Evolutionary conservation across 352 stramenopile genomes (phyloP), one percentile per base, ranked within the genome.

Genomic region (Globisporangium iwayamae): DNA sequence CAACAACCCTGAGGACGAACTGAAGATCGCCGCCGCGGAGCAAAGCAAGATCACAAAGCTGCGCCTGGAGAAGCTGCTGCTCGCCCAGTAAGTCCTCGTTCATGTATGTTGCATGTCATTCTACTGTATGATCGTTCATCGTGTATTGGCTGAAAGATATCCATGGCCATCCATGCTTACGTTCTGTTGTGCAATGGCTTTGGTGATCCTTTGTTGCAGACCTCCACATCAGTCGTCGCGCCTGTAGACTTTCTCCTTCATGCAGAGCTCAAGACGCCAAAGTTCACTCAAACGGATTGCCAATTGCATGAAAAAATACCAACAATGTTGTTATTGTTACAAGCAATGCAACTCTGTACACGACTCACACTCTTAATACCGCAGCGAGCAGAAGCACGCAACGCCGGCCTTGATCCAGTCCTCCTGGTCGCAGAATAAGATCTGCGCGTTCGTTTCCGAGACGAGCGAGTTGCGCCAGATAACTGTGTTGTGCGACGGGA

Each of bases 391-490:
- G 63, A 98, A 98, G 59, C 82, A 87, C n/a, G 91, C 93, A 13
- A 98, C 93, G 32, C 93, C 93, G 8, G 89, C 93, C 68, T 97
- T 97, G 69, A 98, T 97, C 85, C 91, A 98, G 60, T 91, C 89
- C 61, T 96, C 86, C 65, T 96, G 86, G 67, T 98, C 93, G 1
- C 77, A 85, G 57, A 92, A 87, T 20, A 85, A 76, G 28, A 90
- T 89, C 46, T 86, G 82, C 28, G 89, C 67, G 68, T 96, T 96
- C 32, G 89, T 96, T 71, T 96, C 88, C 9, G 86, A 95, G n/a
- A 96, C 89, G 50, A 96, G 78, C 56, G 74, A 89, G 62, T 88
- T 92, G 53, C 87, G 83, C 70, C 67, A 88, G 77, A 78, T 85
- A 53, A 69, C 88, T 65, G 47, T 78, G 45, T 86, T 83, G 58